Evolutionary conservation across 1,284 basidiomycete genomes (phyloP).

Genomic region (Apiotrichum domesticum): DNA sequence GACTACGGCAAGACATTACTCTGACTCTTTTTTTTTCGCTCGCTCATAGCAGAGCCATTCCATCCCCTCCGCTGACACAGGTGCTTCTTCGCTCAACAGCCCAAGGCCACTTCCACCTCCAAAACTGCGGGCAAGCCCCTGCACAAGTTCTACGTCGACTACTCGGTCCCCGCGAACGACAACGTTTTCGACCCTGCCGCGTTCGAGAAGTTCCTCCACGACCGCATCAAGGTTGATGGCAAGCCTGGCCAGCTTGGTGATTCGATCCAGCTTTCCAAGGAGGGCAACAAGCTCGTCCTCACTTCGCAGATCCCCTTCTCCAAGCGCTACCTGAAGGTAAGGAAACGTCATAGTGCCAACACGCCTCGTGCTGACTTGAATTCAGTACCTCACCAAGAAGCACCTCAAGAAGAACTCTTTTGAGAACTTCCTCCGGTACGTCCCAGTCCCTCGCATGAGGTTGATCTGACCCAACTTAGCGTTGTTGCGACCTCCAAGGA

Average conservation of each 20-base stretch:
- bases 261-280: slow-evolving; percentile 69
- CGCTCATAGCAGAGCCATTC: too few relatives aligned
- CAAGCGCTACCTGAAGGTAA: slow-evolving; percentile 62
- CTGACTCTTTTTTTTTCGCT: too few relatives aligned
- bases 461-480: slow-evolving; percentile 37
- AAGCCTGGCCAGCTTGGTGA: slow-evolving; percentile 77
- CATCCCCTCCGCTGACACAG: neutral
- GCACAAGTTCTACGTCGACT: slow-evolving; percentile 92
- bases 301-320: slow-evolving; percentile 79
- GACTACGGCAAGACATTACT: too few relatives aligned
- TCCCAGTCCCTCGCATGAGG: neutral
- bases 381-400: slow-evolving; percentile 89
- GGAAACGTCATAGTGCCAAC: neutral
- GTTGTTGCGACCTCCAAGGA: slow-evolving; percentile 86
- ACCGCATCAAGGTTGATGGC: slow-evolving; percentile 76
- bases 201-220: slow-evolving; percentile 89
- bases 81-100: slow-evolving; percentile 19
- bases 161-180: slow-evolving; percentile 83
- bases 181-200: slow-evolving; percentile 85
- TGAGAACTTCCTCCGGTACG: slow-evolving; percentile 46
- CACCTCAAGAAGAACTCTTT: slow-evolving; percentile 65
- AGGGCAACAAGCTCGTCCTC: slow-evolving; percentile 74
- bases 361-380: neutral
- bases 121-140: slow-evolving; percentile 58
- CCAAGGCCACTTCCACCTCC: slow-evolving; percentile 40